Evolutionary conservation across 2,329 filamentous ascomycete genomes (phyloP).

Genomic region (Fonsecaea multimorphosa): DNA sequence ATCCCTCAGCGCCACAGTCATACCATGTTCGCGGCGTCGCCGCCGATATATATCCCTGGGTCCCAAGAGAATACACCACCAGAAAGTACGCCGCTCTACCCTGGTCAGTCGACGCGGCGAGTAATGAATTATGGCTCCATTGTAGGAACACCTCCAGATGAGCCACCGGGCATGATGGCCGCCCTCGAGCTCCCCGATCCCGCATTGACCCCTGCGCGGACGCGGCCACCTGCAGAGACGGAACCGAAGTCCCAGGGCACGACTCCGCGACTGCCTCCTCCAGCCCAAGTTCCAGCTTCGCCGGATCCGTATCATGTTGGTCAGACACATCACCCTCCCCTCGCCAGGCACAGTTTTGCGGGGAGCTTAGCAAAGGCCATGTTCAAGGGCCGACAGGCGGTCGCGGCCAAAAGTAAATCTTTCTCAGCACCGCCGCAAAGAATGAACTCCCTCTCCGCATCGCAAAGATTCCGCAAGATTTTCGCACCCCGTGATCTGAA

Average conservation of each 20-base stretch:
- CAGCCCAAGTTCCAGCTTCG: slow-evolving; percentile 26
- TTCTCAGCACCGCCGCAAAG: slow-evolving; percentile 27
- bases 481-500: slow-evolving; percentile 42
- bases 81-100: slow-evolving; percentile 30
- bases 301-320: slow-evolving; percentile 35
- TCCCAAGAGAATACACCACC: slow-evolving; percentile 43
- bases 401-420: slow-evolving; percentile 24
- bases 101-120: slow-evolving; percentile 12
- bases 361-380: slow-evolving; percentile 29
- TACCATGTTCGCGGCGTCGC: slow-evolving; percentile 42
- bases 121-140: slow-evolving; percentile 69
- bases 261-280: slow-evolving; percentile 25
- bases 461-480: slow-evolving; percentile 49
- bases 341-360: slow-evolving; percentile 18
- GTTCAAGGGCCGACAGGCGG: slow-evolving; percentile 22
- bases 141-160: slow-evolving; percentile 55
- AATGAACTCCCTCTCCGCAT: slow-evolving; percentile 42
- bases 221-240: slow-evolving; percentile 13
- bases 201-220: slow-evolving; percentile 56
- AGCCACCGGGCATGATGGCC: slow-evolving; percentile 48
- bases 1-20: slow-evolving; percentile 36
- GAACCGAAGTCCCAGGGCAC: slow-evolving; percentile 3
- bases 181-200: slow-evolving; percentile 67
- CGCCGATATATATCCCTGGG: slow-evolving; percentile 48
- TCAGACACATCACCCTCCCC: slow-evolving; percentile 19